These are phyloP conservation scores for Didymella arachidicola DNA, from an alignment of 2,329 filamentous ascomycete species.

Conservation along the genomic window DNA sequence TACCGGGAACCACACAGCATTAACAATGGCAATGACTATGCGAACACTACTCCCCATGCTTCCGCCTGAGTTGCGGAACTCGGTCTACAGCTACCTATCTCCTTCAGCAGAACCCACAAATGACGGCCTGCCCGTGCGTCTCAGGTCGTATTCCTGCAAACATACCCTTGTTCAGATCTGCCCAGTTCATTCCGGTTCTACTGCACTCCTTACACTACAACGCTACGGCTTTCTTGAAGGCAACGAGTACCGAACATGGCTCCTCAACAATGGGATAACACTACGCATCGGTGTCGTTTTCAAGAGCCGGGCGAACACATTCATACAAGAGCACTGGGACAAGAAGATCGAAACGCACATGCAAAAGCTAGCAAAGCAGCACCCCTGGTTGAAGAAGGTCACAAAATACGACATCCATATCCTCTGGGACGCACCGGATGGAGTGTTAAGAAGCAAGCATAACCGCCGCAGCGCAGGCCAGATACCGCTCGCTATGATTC, in stretches of 20 bases:
- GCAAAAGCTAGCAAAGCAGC: conserved; percentile 32
- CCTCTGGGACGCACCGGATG: conserved; percentile 34
- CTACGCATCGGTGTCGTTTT: conserved; percentile 37
- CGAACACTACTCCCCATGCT: conserved; percentile 34
- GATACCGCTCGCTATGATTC: conserved; percentile 31
- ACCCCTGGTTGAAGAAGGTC: conserved; percentile 39
- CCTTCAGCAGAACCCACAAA: conserved; percentile 12
- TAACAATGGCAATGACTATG: conserved; percentile 4
- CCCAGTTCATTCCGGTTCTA: conserved; percentile 35
- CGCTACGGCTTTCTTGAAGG: conserved; percentile 33
- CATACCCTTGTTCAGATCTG: conserved; percentile 36
- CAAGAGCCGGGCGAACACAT: conserved; percentile 37
- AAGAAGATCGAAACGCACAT: conserved; percentile 34
- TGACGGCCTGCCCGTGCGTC: conserved; percentile 28
- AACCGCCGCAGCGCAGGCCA: conserved; percentile 27
- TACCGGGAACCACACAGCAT: background rate
- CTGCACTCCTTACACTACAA: conserved; percentile 32
- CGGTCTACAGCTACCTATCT: conserved; percentile 39
- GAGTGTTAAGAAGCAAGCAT: conserved; percentile 24
- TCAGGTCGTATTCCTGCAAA: conserved; percentile 36
- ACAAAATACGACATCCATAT: conserved; percentile 35
- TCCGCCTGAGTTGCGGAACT: conserved; percentile 43
- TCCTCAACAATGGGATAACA: conserved; percentile 31
- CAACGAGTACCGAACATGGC: conserved; percentile 35
- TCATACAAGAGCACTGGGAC: conserved; percentile 40